Percentiles rank a stretch among this genome's conserved stretches.
Evolutionary conservation across 208 protist species (phyloP).

Genomic region (Trypanosomatidae sp.): DNA sequence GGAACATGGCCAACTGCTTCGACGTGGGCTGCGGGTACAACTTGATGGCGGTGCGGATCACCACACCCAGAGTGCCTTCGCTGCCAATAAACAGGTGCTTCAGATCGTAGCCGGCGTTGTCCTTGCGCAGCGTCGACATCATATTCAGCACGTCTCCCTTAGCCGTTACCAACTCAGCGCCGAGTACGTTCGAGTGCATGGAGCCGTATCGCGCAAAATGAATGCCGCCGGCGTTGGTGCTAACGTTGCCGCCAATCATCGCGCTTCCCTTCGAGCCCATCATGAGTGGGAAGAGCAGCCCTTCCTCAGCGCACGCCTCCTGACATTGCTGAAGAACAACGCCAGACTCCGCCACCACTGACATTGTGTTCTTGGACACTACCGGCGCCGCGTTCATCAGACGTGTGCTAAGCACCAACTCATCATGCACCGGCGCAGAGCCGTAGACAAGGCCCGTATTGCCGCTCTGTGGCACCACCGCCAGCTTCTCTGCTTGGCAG

Average conservation of each 20-base stretch:
- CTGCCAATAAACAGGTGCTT: conserved; percentile 98
- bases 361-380: conserved; percentile 67
- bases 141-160: conserved; percentile 76
- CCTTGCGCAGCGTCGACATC: conserved; percentile 91
- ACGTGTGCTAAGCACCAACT: conserved; percentile 90
- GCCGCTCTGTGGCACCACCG: conserved; percentile 96
- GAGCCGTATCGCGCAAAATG: conserved; percentile 95
- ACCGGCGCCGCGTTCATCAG: conserved; percentile 91
- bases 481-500: conserved; percentile 91
- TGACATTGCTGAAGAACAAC: conserved; percentile 93
- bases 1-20: conserved; percentile 88
- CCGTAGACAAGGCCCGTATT: conserved; percentile 98
- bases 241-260: conserved; percentile 96
- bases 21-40: conserved; percentile 58
- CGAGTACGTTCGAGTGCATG: conserved; percentile 94
- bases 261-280: conserved; percentile 97
- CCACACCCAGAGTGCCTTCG: conserved; percentile 96
- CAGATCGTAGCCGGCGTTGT: conserved; percentile 97
- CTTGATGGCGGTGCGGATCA: conserved; percentile 82
- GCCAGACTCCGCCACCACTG: conserved; percentile 83
- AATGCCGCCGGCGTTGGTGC: conserved; percentile 97
- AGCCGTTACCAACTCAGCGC: conserved; percentile 91
- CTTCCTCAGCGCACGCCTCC: conserved; percentile 56
- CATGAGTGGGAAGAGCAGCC: conserved; percentile 94
- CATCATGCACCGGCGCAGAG: conserved; percentile 82